Evolutionary conservation across 805 yeast genomes (phyloP).

Genomic region (Wickerhamiella dianesei): DNA sequence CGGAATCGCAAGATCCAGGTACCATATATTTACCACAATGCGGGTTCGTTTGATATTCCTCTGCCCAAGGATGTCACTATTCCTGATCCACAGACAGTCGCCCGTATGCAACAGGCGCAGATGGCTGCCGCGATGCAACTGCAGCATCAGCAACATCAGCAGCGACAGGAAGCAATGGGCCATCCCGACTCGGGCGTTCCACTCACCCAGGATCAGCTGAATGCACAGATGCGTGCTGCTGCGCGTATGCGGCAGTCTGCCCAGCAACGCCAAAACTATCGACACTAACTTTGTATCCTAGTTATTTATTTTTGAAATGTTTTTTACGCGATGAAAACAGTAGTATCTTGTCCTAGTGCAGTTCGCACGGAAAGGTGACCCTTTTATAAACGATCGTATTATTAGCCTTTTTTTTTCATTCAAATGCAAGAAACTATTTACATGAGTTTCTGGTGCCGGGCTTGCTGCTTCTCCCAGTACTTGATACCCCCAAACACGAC

Average conservation of each 20-base stretch:
- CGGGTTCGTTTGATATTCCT: constrained; percentile 18
- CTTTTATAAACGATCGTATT: too few species aligned
- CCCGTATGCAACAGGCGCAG: constrained; percentile 5
- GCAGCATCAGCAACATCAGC: constrained; percentile 2
- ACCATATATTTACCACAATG: constrained; percentile 14
- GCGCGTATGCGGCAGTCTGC: constrained; percentile 4
- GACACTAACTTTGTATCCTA: not conserved
- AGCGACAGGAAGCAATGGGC: not conserved
- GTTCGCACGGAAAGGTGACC: too few species aligned
- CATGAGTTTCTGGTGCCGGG: constrained; percentile 9
- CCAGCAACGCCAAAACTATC: not conserved
- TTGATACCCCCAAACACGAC: constrained; percentile 3
- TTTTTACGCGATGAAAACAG: too few species aligned
- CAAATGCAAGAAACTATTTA: too few species aligned
- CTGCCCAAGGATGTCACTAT: constrained; percentile 16
- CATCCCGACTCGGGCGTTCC: not conserved
- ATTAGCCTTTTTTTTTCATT: too few species aligned
- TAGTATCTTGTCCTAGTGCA: too few species aligned
- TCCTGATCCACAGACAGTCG: constrained; percentile 19
- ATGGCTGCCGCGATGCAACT: constrained; percentile 2
- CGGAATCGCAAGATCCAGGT: constrained; percentile 12
- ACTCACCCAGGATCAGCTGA: constrained; percentile 1
- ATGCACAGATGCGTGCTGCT: constrained; percentile 11
- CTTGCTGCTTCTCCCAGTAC: constrained; percentile 4
- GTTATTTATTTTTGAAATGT: too few species aligned